Evolutionary conservation across 163 green algal genomes (phyloP).

Genomic region (Scenedesmus sp.): DNA sequence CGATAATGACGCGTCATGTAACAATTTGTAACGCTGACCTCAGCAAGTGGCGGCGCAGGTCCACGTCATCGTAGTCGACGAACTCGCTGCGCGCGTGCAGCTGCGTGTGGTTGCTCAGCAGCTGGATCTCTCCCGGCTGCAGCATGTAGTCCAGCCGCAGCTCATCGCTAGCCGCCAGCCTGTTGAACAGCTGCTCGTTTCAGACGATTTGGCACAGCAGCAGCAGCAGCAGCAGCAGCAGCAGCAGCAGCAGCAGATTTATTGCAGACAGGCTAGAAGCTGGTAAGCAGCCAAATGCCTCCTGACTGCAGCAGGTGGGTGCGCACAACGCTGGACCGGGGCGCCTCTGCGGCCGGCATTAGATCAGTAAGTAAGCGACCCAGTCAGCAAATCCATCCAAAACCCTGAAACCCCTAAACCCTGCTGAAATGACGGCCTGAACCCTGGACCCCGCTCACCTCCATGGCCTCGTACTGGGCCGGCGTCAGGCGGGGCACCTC

Average conservation of each 20-base stretch:
- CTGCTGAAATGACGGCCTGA: background rate
- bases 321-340: no score
- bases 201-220: background rate
- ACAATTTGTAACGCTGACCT: conserved; percentile 4
- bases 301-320: no score
- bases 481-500: conserved; percentile 79
- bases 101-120: conserved; percentile 88
- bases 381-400: background rate
- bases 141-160: conserved; percentile 82
- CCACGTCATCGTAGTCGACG: conserved; percentile 66
- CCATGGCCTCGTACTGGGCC: conserved; percentile 53
- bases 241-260: background rate
- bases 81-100: conserved; percentile 84
- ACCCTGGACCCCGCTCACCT: background rate
- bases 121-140: conserved; percentile 89
- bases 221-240: background rate
- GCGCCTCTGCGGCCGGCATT: conserved; percentile 78
- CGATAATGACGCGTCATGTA: background rate
- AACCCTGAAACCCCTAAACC: background rate
- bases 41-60: conserved; percentile 84
- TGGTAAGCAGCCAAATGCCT: conserved; percentile 48
- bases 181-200: conserved; percentile 76
- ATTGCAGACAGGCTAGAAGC: background rate
- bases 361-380: conserved; percentile 63
- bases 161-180: conserved; percentile 67